Base-by-base conservation (phyloP, 306 rosid species). In the Oxytropis ochrocephala region DNA sequence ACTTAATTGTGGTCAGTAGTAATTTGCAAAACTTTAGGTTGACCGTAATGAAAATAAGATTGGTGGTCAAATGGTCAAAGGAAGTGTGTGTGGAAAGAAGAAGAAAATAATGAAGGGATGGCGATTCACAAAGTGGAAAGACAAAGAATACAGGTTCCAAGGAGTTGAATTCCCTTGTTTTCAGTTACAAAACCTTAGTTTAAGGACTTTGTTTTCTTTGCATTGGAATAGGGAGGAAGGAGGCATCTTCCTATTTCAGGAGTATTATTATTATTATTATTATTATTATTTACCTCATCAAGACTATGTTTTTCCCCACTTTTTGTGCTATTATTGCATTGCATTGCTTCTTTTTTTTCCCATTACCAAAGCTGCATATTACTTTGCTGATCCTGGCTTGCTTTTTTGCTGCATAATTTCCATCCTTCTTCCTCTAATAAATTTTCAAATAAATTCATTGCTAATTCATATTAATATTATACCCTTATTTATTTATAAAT, bases 161-260 rank as follows among this genome's bases (percentile, higher is more conserved):
- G 72, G 75, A 77, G 80, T 81, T 78, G 80, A 82, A 72, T 64
- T 71, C 48, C 67, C 75, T 69, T 66, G 75, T 78, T 84, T 78
- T 75, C 81, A 60, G 82, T 78, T 62, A 60, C 75, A 69, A 78
- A 60, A 39, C 65, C 89, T 10, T 70, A 76, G 41, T 78, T 39
- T 54, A 38, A 29, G 91, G 85, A 80, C 10, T 18, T 67, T 64
- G 77, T 65, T 66, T 76, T 67, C 64, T 69, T 36, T 54, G 79
- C 81, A 49, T 82, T 75, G 89, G 80, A 81, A 82, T 80, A 50
- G 56, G 33, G 29, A 24, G 33, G 30, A 68, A 24, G 33, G 30
- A 68, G 66, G 74, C 76, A 63, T 74, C 76, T 74, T 79, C 72
- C 27, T 13, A 12, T 35, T 66, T 30, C 58, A 19, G 3, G 29